phyloP scores from a whole-genome alignment of 176 grass and related monocot genomes.

The Otatea glauca region DNA sequence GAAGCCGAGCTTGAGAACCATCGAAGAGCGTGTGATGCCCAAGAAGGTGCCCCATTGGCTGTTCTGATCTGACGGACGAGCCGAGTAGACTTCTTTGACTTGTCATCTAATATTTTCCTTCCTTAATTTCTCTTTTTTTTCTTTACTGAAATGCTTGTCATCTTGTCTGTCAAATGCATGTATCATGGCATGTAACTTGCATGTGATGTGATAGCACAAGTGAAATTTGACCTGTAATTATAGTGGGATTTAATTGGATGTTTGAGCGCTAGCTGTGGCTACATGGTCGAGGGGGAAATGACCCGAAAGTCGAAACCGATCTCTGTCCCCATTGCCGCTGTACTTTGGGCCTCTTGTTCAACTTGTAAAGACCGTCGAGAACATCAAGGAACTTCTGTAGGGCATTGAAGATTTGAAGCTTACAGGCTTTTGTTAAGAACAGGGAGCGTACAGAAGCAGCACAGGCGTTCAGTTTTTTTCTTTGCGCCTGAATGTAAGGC shows the following conservation, averaged over 20 bases:
- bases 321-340: neutral
- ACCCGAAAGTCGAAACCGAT: neutral
- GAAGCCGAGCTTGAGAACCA: conserved; percentile 88
- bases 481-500: conserved; percentile 5
- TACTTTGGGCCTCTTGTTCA: neutral
- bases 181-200: conserved; percentile 34
- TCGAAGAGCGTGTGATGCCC: conserved; percentile 62
- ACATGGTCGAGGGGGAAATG: neutral
- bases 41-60: conserved; percentile 90
- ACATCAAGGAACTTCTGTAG: neutral
- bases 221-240: conserved; percentile 38
- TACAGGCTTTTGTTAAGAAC: neutral
- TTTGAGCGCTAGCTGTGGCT: neutral
- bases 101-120: conserved; percentile 10
- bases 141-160: conserved; percentile 22
- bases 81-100: conserved; percentile 36
- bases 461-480: neutral
- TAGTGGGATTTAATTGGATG: conserved; percentile 27
- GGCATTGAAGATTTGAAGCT: neutral
- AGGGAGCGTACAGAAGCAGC: too few relatives aligned
- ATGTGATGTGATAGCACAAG: conserved; percentile 35
- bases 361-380: neutral
- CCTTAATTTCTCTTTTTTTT: neutral
- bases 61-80: conserved; percentile 46
- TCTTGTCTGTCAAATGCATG: conserved; percentile 34